Evolutionary conservation across 2,329 filamentous ascomycete genomes (phyloP).

Genomic region (Torrubiellomyces zombiae): DNA sequence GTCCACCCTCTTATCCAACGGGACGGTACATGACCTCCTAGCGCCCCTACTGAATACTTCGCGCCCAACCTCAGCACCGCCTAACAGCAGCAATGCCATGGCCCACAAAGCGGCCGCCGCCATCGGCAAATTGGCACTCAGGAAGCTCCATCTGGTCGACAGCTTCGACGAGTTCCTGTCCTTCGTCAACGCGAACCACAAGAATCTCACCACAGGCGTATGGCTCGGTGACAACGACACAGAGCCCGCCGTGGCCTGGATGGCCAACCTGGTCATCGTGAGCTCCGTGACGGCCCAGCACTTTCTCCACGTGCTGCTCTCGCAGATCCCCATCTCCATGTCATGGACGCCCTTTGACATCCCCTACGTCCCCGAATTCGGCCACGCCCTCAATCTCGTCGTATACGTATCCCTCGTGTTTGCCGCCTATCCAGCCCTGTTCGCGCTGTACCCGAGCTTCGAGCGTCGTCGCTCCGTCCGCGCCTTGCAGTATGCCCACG

Average conservation of each 20-base stretch:
- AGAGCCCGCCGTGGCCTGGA: slow-evolving; percentile 53
- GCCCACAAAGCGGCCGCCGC: slow-evolving; percentile 8
- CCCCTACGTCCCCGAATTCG: slow-evolving; percentile 51
- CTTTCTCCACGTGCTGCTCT: slow-evolving; percentile 46
- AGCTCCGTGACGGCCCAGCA: slow-evolving; percentile 49
- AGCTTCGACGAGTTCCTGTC: slow-evolving; percentile 51
- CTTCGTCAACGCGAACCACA: slow-evolving; percentile 45
- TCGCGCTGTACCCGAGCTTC: slow-evolving; percentile 74
- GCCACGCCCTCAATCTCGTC: slow-evolving; percentile 61
- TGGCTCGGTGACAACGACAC: slow-evolving; percentile 50
- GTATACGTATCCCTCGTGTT: slow-evolving; percentile 70
- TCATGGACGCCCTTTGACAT: slow-evolving; percentile 61
- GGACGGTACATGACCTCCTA: too few species aligned
- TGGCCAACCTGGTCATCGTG: slow-evolving; percentile 42
- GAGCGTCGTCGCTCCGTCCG: slow-evolving; percentile 67
- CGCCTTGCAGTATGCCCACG: slow-evolving; percentile 80
- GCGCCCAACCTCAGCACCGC: slow-evolving; percentile 13
- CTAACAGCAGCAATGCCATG: slow-evolving; percentile 23
- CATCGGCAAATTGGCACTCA: slow-evolving; percentile 7
- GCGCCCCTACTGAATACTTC: too few species aligned
- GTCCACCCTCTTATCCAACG: slow-evolving; percentile 23
- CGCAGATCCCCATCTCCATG: slow-evolving; percentile 52
- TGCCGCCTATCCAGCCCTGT: slow-evolving; percentile 68
- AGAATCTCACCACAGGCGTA: slow-evolving; percentile 56
- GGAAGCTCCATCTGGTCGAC: slow-evolving; percentile 36